Evolutionary conservation across 2,329 filamentous ascomycete species (phyloP), one percentile per base, ranked within the genome.

Genomic region (Capronia americana): DNA sequence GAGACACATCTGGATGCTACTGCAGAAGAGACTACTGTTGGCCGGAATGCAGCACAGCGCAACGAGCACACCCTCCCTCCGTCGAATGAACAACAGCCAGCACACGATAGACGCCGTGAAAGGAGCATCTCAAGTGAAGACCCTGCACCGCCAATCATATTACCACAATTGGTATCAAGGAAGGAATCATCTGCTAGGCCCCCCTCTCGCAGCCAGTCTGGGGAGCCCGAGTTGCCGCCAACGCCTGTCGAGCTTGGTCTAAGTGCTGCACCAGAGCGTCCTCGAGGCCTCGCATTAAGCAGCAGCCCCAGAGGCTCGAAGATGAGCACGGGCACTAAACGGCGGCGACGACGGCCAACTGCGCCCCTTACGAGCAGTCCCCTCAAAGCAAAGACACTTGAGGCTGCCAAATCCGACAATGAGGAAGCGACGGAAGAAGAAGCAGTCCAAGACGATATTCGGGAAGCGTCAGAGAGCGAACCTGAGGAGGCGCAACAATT

Each of bases 221-320:
- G 63, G n/a, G 69, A 71, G 55, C 70, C 67, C 10, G 70, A 72
- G 20, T 48, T 74, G 24, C 72, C 72, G 14, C 72, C 71, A 5
- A 74, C 72, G 14, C 70, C 71, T 17, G 70, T 71, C 12, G 61
- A 72, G 28, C 63, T 74, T 23, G 72, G 71, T 44, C 53, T 69
- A 7, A 65, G 41, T 28, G 7, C 65, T 17, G 55, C 48, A 24
- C 71, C 69, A 6, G 69, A 70, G 7, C 65, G 62, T 44, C 72
- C 72, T 17, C 66, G 71, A 61, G 72, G 72, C 20, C 30, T 73
- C 26, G 62, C 68, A 14, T 67, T 62, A 11, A 70, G 70, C 46
- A 73, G 72, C 59, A 73, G 71, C 48, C 69, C 70, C 2, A 60
- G 69, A 53, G 48, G 57, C 14, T 71, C 70, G 17, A 63, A 62